phyloP scores from a whole-genome alignment of 2,329 filamentous ascomycete genomes.

The Alternaria postmessia region DNA sequence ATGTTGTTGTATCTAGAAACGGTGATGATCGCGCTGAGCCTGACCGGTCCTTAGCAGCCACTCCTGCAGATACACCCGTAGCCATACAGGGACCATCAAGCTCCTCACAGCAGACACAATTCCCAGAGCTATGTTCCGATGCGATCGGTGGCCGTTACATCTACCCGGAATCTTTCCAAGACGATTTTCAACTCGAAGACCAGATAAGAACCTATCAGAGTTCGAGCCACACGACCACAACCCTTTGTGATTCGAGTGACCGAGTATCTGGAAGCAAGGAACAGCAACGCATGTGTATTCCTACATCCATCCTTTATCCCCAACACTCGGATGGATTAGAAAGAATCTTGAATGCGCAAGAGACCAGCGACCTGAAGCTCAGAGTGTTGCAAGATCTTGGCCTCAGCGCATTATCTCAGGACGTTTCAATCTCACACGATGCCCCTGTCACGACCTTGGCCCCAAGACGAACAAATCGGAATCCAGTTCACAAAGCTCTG shows the following conservation, averaged over 20 bases:
- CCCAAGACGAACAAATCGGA: conserved; percentile 9
- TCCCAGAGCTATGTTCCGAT: neutral
- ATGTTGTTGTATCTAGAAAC: neutral
- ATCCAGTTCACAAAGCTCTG: conserved; percentile 36
- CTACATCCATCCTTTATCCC: conserved; percentile 23
- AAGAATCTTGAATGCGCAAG: neutral
- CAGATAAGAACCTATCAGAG: fast-evolving
- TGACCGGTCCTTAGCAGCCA: neutral
- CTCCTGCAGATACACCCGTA: neutral
- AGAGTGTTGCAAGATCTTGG: conserved; percentile 17
- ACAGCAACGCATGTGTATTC: conserved; percentile 29
- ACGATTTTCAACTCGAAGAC: neutral
- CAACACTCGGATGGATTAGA: neutral
- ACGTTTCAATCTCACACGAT: conserved; percentile 25
- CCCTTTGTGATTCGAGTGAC: neutral
- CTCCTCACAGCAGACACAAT: neutral
- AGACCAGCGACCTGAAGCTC: neutral
- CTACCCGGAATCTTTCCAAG: neutral
- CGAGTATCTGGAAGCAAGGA: neutral
- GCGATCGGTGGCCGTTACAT: neutral
- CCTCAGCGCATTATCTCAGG: conserved; percentile 17
- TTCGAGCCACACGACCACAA: too few species aligned
- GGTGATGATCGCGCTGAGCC: neutral
- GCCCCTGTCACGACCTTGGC: neutral
- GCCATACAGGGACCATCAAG: neutral